A percentile compares a stretch with the other conserved stretches of the same genome.
These are phyloP conservation scores for Umbelopsis vinacea DNA, from an alignment of 192 early-diverging fungal species.

Conservation along the genomic window DNA sequence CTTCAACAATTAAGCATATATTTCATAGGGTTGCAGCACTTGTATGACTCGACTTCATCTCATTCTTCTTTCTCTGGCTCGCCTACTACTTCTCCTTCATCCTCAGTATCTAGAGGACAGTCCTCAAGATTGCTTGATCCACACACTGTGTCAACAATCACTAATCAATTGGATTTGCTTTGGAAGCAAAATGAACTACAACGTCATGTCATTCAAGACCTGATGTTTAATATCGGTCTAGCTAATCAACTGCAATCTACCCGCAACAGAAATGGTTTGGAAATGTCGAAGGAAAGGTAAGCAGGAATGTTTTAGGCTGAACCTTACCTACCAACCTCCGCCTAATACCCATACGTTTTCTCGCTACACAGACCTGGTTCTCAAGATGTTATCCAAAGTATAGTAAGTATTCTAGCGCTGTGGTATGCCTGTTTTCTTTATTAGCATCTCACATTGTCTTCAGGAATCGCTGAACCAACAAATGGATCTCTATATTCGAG, in stretches of 20 bases:
- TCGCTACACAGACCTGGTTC: neutral
- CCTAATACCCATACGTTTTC: neutral
- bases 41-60: slow-evolving; percentile 33
- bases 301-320: neutral
- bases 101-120: slow-evolving; percentile 46
- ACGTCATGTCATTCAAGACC: slow-evolving; percentile 36
- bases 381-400: neutral
- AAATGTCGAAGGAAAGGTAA: neutral
- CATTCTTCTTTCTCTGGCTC: slow-evolving; percentile 32
- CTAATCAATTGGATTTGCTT: slow-evolving; percentile 40
- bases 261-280: neutral
- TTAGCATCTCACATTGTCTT: neutral
- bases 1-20: neutral
- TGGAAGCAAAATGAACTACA: slow-evolving; percentile 50
- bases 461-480: slow-evolving; percentile 9
- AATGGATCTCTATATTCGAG: slow-evolving; percentile 12
- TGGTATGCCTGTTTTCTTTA: neutral
- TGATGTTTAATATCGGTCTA: slow-evolving; percentile 1
- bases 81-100: slow-evolving; percentile 46
- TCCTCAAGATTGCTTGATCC: slow-evolving; percentile 27
- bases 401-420: neutral
- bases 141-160: slow-evolving; percentile 29
- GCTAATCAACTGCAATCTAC: neutral
- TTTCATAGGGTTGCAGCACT: slow-evolving; percentile 3
- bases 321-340: neutral